Base-by-base conservation (phyloP, 768 basidiomycete genomes). In the Gyrodon lividus region DNA sequence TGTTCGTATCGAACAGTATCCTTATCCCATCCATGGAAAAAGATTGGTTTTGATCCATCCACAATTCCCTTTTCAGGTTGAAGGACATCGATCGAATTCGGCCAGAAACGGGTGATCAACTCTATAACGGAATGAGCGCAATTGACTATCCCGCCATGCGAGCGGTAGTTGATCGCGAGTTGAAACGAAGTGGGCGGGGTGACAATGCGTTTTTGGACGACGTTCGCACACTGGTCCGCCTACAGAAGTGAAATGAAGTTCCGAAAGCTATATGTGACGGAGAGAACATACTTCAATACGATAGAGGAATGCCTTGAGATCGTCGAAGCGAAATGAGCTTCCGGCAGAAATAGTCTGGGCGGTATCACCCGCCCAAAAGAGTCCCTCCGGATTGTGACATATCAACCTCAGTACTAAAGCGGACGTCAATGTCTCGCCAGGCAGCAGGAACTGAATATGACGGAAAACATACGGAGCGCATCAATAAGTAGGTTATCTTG, bases 341-440 rank as follows among this genome's bases (percentile, higher is more conserved):
- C 87, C 88, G 0, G 79, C 77, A 0, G 85, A 82, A 33, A 90
- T 89, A 0, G 87, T 86, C 56, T 90, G 88, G 0, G 88, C 86
- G 0, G 88, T 89, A 60, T 90, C 88, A 0, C 89, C 88, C 1
- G 86, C 87, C 84, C 86, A 89, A 54, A 89, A 85, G 20, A 88
- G 66, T 0, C 87, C 87, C 46, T 86, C 70, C 0, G 79, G 76
- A 58, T 88, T 88, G 7, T 66, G 65, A 54, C 84, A 88, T 19
- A 89, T 60, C 0, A 72, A 70, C 26, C 86, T 71, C 35, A 89
- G 64, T 4, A 89, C 87, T 89, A 48, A 22, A 26, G 6, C 2
- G 22, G 6, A 43, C 1, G 13, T 68, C n/a, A 68, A 30, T 12
- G 31, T 14, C 8, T 8, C 31, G 5, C 31, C 12, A 35, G 22